A percentile compares a stretch with the other conserved stretches of the same genome.
phyloP scores from a whole-genome alignment of 2,329 filamentous ascomycete species.

The Epichloe uncinata region DNA sequence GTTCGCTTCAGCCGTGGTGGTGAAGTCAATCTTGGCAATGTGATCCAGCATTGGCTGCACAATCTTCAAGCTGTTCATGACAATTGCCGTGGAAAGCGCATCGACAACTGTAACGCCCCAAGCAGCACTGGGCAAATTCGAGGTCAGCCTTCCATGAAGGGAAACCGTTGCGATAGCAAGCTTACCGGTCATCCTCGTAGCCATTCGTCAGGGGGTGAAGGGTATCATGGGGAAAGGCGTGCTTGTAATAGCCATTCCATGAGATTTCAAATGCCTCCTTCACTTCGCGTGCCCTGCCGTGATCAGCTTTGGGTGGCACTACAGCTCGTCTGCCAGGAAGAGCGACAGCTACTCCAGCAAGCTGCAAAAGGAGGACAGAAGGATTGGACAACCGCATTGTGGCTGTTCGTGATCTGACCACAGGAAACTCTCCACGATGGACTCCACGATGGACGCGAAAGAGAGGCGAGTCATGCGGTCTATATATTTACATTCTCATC shows the following conservation, averaged over 20 bases:
- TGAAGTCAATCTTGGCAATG: conserved; percentile 59
- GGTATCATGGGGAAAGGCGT: conserved; percentile 69
- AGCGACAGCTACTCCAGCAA: conserved; percentile 4
- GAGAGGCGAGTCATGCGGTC: neutral
- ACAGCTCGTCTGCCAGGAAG: conserved; percentile 3
- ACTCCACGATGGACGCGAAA: neutral
- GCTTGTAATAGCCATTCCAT: conserved; percentile 59
- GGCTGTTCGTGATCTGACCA: neutral
- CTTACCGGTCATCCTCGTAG: conserved; percentile 56
- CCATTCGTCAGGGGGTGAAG: conserved; percentile 53
- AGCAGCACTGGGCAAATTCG: conserved; percentile 44
- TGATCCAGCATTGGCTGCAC: conserved; percentile 59
- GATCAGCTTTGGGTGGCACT: conserved; percentile 16
- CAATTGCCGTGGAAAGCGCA: conserved; percentile 62
- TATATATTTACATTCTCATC: neutral
- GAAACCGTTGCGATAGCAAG: neutral
- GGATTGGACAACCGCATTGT: conserved; percentile 8
- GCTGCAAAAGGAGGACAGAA: conserved; percentile 5
- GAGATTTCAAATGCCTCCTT: conserved; percentile 56
- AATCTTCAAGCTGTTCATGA: conserved; percentile 58
- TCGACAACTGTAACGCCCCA: conserved; percentile 81
- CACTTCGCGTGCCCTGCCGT: conserved; percentile 42
- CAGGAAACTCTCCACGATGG: neutral
- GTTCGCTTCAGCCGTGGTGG: conserved; percentile 30
- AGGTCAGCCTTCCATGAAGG: neutral